Evolutionary conservation across 805 yeast genomes (phyloP), one percentile per base, ranked within the genome.

Genomic region (Candida lessepsii): DNA sequence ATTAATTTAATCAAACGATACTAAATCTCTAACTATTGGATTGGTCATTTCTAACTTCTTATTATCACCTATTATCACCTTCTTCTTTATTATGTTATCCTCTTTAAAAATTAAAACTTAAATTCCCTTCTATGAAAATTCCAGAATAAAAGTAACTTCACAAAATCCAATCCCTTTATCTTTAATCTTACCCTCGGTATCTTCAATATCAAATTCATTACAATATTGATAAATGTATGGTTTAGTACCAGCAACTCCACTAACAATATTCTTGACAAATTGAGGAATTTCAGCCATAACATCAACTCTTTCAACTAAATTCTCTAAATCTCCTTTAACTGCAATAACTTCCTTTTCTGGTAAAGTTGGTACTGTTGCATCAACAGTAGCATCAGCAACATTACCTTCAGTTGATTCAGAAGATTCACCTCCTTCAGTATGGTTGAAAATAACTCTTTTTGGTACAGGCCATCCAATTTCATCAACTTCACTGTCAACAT

Each of bases 221-320:
- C 83, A 77, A 68, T 79, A 93, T 69, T 93, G 98, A 66, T 90
- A 93, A 55, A 93, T 91, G 69, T 78, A 91, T n/a, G 99, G 99
- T 60, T 84, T 86, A 19, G 98, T 83, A 37, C 98, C 99, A 11
- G 93, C 93, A 40, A 91, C 95, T 43, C 96, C 96, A 47, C 90
- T 80, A 33, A 87, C 98, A 44, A 93, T 85, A 53, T 82, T 85
- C 68, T 91, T 93, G 51, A 93, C 95, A 64, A 93, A 89, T 48
- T 79, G 82, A 19, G 99, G 99, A 44, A 93, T 83, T 67, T 93
- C 98, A 37, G 89, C 86, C 97, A 93, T 89, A 44, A 93, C 98
- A 65, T 93, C 99, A 43, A 93, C 90, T 59, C 98, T 81, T 68
- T 88, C 97, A 38, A 87, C 80, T 45, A 86, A 65, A 33, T 73